These are phyloP conservation scores for Colletotrichum liaoningense DNA, from an alignment of 2,329 filamentous ascomycete genomes.

Conservation along the genomic window DNA sequence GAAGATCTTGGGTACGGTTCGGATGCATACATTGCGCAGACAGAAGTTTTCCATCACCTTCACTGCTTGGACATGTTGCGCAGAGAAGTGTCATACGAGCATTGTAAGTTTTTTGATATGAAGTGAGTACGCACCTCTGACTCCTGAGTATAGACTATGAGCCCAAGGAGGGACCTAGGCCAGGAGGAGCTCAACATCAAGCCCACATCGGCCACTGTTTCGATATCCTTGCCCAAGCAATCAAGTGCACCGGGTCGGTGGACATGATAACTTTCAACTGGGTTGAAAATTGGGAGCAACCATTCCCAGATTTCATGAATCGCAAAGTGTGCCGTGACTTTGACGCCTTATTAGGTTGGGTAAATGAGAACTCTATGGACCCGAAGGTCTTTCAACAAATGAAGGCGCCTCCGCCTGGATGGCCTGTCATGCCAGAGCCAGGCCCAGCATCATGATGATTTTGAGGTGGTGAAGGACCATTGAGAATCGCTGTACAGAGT, in stretches of 20 bases:
- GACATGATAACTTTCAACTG: slow-evolving; percentile 47
- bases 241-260: slow-evolving; percentile 44
- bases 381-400: slow-evolving; percentile 5
- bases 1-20: slow-evolving; percentile 43
- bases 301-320: slow-evolving; percentile 47
- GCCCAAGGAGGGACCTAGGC: slow-evolving; percentile 7
- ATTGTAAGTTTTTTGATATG: slow-evolving; percentile 8
- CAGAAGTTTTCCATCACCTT: slow-evolving; percentile 52
- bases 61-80: slow-evolving; percentile 51
- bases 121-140: not conserved
- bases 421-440: slow-evolving; percentile 14
- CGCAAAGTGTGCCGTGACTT: slow-evolving; percentile 46
- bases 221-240: slow-evolving; percentile 42
- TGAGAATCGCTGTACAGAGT: not conserved
- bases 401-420: slow-evolving; percentile 10
- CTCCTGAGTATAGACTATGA: not conserved
- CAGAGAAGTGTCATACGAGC: slow-evolving; percentile 13
- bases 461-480: not conserved
- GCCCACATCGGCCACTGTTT: slow-evolving; percentile 46
- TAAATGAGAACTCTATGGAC: slow-evolving; percentile 28
- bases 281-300: slow-evolving; percentile 42
- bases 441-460: not conserved
- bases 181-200: slow-evolving; percentile 19
- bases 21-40: slow-evolving; percentile 46
- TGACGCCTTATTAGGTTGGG: slow-evolving; percentile 37